These are phyloP conservation scores for Glebionis coronaria DNA, from an alignment of 129 eudicot species.

Conservation along the genomic window DNA sequence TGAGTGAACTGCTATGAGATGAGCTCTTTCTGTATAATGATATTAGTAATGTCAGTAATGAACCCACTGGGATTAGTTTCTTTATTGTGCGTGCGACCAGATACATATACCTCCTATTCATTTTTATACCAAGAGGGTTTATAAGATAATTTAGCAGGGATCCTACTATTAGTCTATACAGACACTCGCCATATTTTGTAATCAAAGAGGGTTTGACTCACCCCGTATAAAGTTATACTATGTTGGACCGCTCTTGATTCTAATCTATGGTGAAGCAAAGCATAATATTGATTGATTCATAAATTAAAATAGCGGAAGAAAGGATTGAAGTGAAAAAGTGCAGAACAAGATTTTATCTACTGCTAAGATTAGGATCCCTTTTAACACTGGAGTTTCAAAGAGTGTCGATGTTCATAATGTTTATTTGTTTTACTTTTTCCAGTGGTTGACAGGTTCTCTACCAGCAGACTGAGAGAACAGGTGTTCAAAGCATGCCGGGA, in stretches of 20 bases:
- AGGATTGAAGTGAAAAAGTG: neutral
- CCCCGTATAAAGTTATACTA: no score
- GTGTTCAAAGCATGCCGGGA: conserved; percentile 49
- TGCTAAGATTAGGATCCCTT: neutral
- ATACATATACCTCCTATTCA: no score
- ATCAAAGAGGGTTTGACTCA: neutral
- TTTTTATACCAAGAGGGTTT: no score
- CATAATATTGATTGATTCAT: neutral
- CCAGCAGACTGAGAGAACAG: conserved; percentile 44
- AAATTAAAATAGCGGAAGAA: conserved; percentile 3
- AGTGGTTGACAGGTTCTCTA: conserved; percentile 52
- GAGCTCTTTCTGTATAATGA: no score
- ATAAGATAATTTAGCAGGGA: neutral
- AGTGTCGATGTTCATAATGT: neutral
- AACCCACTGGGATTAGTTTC: neutral
- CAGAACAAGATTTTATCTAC: neutral
- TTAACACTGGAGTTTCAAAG: neutral
- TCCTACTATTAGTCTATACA: neutral
- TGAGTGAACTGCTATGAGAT: no score
- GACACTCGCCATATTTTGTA: neutral
- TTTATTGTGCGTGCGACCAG: neutral
- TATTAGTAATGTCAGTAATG: neutral
- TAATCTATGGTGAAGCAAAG: neutral
- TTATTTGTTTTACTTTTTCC: conserved; percentile 21
- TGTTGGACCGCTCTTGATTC: neutral